phyloP scores from a whole-genome alignment of 805 yeast genomes.

The Kodamaea sagamina region DNA sequence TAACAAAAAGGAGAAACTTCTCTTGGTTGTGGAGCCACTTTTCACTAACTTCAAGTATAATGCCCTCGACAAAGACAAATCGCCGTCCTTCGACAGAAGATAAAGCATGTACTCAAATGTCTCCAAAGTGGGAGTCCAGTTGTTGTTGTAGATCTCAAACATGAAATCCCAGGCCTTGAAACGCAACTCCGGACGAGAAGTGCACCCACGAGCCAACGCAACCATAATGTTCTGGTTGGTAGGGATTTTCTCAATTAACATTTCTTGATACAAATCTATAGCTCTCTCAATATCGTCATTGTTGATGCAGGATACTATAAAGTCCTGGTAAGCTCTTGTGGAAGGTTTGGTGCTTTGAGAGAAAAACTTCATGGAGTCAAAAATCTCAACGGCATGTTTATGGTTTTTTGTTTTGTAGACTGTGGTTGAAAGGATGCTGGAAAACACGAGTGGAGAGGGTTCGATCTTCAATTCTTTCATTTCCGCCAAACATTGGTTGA shows the following conservation, averaged over 20 bases:
- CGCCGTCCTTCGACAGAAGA: slow-evolving; percentile 80
- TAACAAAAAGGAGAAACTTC: slow-evolving; percentile 48
- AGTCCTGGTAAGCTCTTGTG: slow-evolving; percentile 63
- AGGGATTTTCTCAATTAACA: slow-evolving; percentile 39
- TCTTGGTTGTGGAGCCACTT: slow-evolving; percentile 35
- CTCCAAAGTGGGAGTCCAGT: slow-evolving; percentile 45
- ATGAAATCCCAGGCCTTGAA: slow-evolving; percentile 77
- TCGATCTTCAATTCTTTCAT: slow-evolving; percentile 40
- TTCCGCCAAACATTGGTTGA: slow-evolving; percentile 38
- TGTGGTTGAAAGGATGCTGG: slow-evolving; percentile 62
- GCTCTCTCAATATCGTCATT: slow-evolving; percentile 71
- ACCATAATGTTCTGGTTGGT: slow-evolving; percentile 44
- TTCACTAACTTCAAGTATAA: slow-evolving; percentile 51
- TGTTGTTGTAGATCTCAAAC: slow-evolving; percentile 55
- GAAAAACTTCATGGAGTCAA: slow-evolving; percentile 83
- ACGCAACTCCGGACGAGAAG: slow-evolving; percentile 49
- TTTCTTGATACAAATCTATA: slow-evolving; percentile 72
- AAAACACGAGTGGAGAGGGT: slow-evolving; percentile 50
- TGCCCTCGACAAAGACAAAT: slow-evolving; percentile 69
- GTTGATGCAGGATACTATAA: slow-evolving; percentile 66
- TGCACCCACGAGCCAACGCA: slow-evolving; percentile 68
- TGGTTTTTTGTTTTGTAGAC: slow-evolving; percentile 51
- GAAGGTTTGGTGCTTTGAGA: slow-evolving; percentile 69
- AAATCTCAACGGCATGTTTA: slow-evolving; percentile 66
- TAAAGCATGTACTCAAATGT: slow-evolving; percentile 71